Base-by-base conservation (phyloP, 2,329 filamentous ascomycete genomes). In the Taxawa tesnikishii region DNA sequence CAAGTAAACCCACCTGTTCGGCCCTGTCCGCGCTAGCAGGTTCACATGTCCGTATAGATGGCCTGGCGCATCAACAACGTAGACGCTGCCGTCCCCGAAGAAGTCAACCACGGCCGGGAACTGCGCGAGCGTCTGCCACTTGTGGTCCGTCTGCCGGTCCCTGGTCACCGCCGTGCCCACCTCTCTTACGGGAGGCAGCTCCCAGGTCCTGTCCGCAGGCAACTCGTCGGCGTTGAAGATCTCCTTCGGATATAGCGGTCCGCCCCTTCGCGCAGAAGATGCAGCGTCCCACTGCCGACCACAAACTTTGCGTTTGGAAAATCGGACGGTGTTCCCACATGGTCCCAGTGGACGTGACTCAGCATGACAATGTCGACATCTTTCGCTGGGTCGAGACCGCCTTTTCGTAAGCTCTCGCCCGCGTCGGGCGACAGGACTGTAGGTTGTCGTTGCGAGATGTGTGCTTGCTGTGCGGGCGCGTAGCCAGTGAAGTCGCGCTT, bases 321-420 rank as follows among this genome's bases (percentile, higher is more conserved):
- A 41, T 72, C 67, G 2, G 53, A 49, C 0, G 68, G 65, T 4
- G 65, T 68, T n/a, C 70, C 71, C 23, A 67, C 56, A 38, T 74
- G 70, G 41, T 75, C 70, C 58, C 67, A 73, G 42, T 75, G 69
- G 0, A 68, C 49, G 37, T 75, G 70, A 40, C 62, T 67, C 1
- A 71, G 46, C 6, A 73, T 51, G 4, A 67, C 53, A 4, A 50
- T 47, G 32, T 63, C 46, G 11, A 64, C 47, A 5, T 55, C 50
- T n/a, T n/a, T n/a, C 6, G 36, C 36, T 2, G 59, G 51, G 4
- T 47, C 37, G 2, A 65, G 32, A 2, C 55, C 56, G 4, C 59
- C 60, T 28, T 38, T 36, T 30, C 46, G 44, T 24, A 69, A 41
- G 48, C 55, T 4, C 11, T 45, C 51, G 2, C 55, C 57, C 10